Conservation (phyloP, 768 basidiomycete species). For the Amanita pallidorosea region DNA sequence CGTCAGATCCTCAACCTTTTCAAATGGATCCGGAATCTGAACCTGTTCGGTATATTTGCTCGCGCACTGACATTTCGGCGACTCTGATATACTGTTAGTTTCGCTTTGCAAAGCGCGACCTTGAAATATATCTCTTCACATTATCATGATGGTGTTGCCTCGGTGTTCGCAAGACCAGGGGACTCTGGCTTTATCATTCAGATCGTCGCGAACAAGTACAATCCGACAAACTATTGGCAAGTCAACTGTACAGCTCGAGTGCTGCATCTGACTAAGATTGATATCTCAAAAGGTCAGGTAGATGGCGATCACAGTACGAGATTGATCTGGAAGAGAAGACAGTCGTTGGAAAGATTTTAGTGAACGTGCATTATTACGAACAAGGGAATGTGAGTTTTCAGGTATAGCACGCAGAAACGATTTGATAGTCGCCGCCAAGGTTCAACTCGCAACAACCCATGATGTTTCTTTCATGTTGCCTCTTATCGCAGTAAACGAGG, state of each 20-base stretch:
- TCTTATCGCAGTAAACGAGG: conserved; percentile 37
- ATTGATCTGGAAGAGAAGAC: conserved; percentile 55
- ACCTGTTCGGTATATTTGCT: conserved; percentile 52
- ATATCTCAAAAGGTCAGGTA: conserved; percentile 60
- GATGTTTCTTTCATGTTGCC: conserved; percentile 54
- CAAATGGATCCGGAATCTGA: conserved; percentile 60
- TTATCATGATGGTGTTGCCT: conserved; percentile 67
- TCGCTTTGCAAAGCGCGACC: conserved; percentile 59
- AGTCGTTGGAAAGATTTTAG: conserved; percentile 62
- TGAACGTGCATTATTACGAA: conserved; percentile 95
- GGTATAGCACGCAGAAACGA: neutral
- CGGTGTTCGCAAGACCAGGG: conserved; percentile 52
- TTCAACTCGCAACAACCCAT: conserved; percentile 80
- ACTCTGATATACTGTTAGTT: conserved; percentile 26
- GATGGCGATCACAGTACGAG: conserved; percentile 86
- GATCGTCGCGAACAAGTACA: conserved; percentile 94
- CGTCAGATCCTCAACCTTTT: conserved; percentile 57
- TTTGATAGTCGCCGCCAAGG: conserved; percentile 31
- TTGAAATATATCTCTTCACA: conserved; percentile 69
- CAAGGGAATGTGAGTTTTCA: conserved; percentile 72
- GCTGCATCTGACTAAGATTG: neutral
- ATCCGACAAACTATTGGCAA: conserved; percentile 87
- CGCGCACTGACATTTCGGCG: neutral
- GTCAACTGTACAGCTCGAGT: conserved; percentile 5
- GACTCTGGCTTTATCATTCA: conserved; percentile 53